Conservation (phyloP, 257 asterid genomes). For the Solanum corneliomulleri region DNA sequence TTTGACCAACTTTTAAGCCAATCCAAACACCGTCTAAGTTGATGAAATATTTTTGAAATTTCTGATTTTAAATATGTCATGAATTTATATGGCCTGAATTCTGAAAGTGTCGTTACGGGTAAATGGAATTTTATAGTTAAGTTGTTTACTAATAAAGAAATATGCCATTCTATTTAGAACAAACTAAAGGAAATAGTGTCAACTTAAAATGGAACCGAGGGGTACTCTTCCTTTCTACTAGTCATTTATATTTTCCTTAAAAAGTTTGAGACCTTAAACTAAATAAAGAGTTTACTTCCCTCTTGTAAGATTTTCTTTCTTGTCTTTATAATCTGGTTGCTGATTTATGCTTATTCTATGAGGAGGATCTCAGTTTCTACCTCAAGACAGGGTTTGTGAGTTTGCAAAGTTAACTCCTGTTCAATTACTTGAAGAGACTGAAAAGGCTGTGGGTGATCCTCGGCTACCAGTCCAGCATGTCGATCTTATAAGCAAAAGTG, state of each 20-base stretch:
- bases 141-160: background rate
- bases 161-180: background rate
- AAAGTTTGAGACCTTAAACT: background rate
- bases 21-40: background rate
- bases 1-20: background rate
- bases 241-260: background rate
- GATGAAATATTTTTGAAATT: background rate
- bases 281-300: background rate
- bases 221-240: background rate
- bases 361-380: constrained; percentile 60
- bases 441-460: constrained; percentile 96
- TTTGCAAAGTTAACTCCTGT: constrained; percentile 94
- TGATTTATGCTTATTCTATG: background rate
- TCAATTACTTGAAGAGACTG: constrained; percentile 93
- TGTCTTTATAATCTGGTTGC: background rate
- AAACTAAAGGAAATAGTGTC: background rate
- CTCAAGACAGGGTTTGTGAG: constrained; percentile 98
- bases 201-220: background rate
- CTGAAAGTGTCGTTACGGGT: background rate
- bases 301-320: background rate
- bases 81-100: background rate
- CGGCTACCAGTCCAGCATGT: constrained; percentile 59
- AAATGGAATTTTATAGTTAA: background rate
- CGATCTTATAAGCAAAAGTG: constrained; percentile 57
- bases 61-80: background rate